Evolutionary conservation across 192 early-diverging fungal species (phyloP).

Genomic region (Entomortierella beljakovae): DNA sequence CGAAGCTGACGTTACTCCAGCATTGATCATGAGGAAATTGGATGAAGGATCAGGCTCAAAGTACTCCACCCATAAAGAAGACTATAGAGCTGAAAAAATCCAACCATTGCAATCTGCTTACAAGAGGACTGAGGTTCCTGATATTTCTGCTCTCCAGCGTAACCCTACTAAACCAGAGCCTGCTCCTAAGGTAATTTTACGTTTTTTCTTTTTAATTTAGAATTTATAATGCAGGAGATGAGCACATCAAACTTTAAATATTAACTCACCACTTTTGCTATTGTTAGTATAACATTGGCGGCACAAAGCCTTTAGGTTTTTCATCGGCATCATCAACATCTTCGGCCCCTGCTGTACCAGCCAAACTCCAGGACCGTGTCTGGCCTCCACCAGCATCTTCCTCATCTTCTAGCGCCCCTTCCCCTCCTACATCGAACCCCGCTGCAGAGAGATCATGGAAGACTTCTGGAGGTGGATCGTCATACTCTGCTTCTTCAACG

Average conservation of each 20-base stretch:
- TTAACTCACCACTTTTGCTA: neutral
- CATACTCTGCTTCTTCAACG: constrained; percentile 13
- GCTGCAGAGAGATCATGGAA: constrained; percentile 35
- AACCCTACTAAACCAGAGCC: constrained; percentile 59
- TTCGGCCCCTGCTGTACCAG: neutral
- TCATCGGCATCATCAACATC: constrained; percentile 4
- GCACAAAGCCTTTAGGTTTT: constrained; percentile 9
- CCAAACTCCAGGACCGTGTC: neutral
- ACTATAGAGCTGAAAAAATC: constrained; percentile 35
- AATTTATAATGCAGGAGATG: neutral
- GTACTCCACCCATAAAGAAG: constrained; percentile 83
- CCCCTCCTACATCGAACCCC: constrained; percentile 13
- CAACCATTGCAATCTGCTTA: constrained; percentile 68
- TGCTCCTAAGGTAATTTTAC: constrained; percentile 41
- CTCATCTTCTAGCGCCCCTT: neutral
- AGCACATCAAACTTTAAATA: no score
- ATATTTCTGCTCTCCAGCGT: constrained; percentile 65
- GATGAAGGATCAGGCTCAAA: constrained; percentile 88
- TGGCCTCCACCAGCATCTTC: constrained; percentile 6
- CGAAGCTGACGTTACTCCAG: constrained; percentile 85
- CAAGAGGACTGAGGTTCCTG: constrained; percentile 67
- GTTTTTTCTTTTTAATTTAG: neutral
- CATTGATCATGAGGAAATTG: constrained; percentile 87
- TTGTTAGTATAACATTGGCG: constrained; percentile 23
- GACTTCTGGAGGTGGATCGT: constrained; percentile 22